Conservation (phyloP, 805 yeast genomes). For the Cyberlindnera maritima region DNA sequence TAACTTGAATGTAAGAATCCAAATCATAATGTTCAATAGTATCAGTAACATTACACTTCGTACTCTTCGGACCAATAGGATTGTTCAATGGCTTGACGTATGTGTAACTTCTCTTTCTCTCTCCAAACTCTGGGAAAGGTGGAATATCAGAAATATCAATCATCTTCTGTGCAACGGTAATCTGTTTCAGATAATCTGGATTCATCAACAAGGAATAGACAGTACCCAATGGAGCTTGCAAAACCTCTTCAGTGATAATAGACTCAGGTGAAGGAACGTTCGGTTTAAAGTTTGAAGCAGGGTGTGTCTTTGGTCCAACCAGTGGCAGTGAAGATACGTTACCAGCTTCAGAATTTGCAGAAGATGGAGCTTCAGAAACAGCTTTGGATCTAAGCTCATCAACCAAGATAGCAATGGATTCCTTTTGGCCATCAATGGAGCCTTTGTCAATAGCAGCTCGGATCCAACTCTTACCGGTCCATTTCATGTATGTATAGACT, state of each 20-base stretch:
- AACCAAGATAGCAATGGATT: conserved; percentile 47
- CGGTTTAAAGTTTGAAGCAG: conserved; percentile 43
- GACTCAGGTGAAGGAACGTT: conserved; percentile 47
- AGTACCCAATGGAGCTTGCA: conserved; percentile 67
- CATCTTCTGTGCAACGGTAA: conserved; percentile 60
- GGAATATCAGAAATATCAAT: conserved; percentile 49
- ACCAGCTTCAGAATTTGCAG: conserved; percentile 15
- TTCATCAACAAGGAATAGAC: conserved; percentile 57
- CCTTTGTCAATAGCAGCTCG: conserved; percentile 75
- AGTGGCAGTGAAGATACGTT: conserved; percentile 29
- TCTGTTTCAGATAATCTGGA: conserved; percentile 42
- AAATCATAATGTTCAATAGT: conserved; percentile 54
- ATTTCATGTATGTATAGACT: conserved; percentile 55
- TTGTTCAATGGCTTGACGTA: conserved; percentile 76
- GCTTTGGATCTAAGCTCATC: conserved; percentile 35
- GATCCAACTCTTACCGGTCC: conserved; percentile 80
- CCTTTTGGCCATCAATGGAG: conserved; percentile 68
- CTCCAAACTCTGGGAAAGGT: conserved; percentile 33
- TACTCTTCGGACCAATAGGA: conserved; percentile 90
- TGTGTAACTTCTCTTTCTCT: conserved; percentile 47
- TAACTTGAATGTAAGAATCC: conserved; percentile 54
- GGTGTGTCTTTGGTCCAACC: conserved; percentile 39
- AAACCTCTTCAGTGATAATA: conserved; percentile 45
- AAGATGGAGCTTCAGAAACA: conserved; percentile 16
- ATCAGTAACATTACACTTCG: conserved; percentile 66